Base-by-base conservation (phyloP, 495 filamentous ascomycete genomes). In the Penicillium odoratum region DNA sequence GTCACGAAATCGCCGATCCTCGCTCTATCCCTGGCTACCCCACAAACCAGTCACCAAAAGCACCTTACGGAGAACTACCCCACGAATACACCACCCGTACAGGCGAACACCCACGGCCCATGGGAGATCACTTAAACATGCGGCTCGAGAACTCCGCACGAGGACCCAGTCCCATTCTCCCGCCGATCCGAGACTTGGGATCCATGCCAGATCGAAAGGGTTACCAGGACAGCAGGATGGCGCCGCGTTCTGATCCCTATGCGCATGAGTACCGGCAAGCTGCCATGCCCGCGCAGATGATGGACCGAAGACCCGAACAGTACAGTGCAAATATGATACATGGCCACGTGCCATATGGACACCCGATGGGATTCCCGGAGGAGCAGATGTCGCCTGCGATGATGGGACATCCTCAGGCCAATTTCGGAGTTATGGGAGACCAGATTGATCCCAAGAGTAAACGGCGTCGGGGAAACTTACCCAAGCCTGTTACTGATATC, bases 401-500 rank as follows among this genome's bases (percentile, higher is more conserved):
- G 36, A 60, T 72, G 57, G 61, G 55, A 1, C 74, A 73, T 30
- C 64, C 66, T 4, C 72, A 67, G 26, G 74, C 75, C 16, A 78
- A 76, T 51, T 80, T 79, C 56, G 73, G 76, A 21, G 68, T 78
- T 21, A 64, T 81, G 55, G 74, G 76, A 0, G 78, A 80, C 51
- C 55, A 71, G 26, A 68, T 69, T 49, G 76, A 81, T 53, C 64
- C 77, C 4, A 74, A 73, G 63, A 75, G 72, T 30, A 90, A 84
- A 69, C 81, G 83, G 47, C 76, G 91, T 50, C 85, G 92, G 43
- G 92, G 92, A 3, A 97, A 97, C 62, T 74, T 97, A 15, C 92
- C 92, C 18, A 95, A 94, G 69, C 85, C 90, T 8, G 88, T 90
- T 0, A 96, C 92, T 0, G 88, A 91, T 69, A 86, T 87, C 53